These are phyloP conservation scores for Hypoxylon sp. DNA, from an alignment of 2,329 filamentous ascomycete species.

Conservation along the genomic window DNA sequence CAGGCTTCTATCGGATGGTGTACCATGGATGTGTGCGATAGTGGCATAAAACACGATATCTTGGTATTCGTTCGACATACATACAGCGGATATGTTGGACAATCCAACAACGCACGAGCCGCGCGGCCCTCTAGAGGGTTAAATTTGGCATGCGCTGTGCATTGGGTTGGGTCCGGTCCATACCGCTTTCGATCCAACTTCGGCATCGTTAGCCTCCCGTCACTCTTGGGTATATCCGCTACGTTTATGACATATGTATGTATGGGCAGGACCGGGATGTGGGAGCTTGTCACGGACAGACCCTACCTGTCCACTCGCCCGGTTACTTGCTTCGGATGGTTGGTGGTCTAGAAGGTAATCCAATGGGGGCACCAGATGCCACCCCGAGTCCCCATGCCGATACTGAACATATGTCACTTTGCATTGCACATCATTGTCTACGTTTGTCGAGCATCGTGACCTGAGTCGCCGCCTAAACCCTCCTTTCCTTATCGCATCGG, in stretches of 20 bases:
- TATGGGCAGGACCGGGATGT: constrained; percentile 14
- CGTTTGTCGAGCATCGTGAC: constrained; percentile 7
- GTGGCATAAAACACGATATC: neutral
- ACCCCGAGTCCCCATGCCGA: constrained; percentile 10
- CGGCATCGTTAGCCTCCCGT: constrained; percentile 6
- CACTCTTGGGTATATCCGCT: constrained; percentile 4
- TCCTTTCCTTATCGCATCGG: neutral
- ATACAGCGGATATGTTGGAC: constrained; percentile 3
- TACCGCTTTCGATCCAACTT: constrained; percentile 19
- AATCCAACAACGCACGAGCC: constrained; percentile 14
- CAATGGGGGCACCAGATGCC: constrained; percentile 9
- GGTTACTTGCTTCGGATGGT: constrained; percentile 6
- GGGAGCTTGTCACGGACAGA: constrained; percentile 31
- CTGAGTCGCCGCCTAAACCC: neutral
- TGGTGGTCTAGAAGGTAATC: constrained; percentile 14
- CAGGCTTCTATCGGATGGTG: constrained; percentile 5
- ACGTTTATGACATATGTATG: neutral
- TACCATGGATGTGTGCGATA: constrained; percentile 4
- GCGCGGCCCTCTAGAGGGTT: constrained; percentile 13
- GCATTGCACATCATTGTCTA: constrained; percentile 13
- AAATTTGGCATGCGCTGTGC: constrained; percentile 22
- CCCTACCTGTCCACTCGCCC: constrained; percentile 13
- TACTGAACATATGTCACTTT: constrained; percentile 18
- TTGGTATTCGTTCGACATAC: neutral
- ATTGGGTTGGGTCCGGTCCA: constrained; percentile 20